Evolutionary conservation across 2,329 filamentous ascomycete species (phyloP), one percentile per base, ranked within the genome.

Genomic region (Epichloe uncinata): DNA sequence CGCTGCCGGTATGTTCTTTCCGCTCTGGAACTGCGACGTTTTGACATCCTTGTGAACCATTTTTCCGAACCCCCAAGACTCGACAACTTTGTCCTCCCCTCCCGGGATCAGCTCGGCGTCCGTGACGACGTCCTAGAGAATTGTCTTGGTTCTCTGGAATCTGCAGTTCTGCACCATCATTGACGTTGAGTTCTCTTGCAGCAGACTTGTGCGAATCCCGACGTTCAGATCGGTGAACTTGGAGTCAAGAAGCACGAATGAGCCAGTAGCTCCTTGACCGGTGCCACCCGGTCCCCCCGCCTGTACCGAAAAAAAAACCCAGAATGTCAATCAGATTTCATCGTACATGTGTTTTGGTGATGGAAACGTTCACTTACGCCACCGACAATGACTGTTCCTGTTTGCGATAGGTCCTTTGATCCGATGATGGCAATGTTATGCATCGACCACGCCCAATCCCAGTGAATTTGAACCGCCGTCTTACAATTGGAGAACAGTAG

Each of bases 401-500:
- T 26, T 47, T 49, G 22, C 26, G 50, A 51, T 20, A 49, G 48
- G 41, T 47, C 36, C 5, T 13, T 38, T 38, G 36, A 38, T 38
- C 36, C 36, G 36, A 38, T 42, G 20, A 59, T 57, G 33, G 65
- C 84, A 49, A 87, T 67, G 15, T 81, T 83, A 38, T 84, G 82
- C 69, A 85, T 82, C 79, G 78, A 81, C 37, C 37, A 38, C 36
- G 36, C 77, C 84, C 84, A 88, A 64, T 84, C 77, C 84, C 84
- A 87, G 55, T 82, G 76, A 66, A 85, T 77, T 60, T 75, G 79
- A 48, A 86, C 77, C 45, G 78, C 76, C 7, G 81, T 85, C 54
- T 78, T 71, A 64, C 79, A 81, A 60, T 73, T 70, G 55, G 79
- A 79, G 68, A 87, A 87, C 15, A 71, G 75, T 46, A 86, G 56